Evolutionary conservation across 164 flowering plant genomes (phyloP), one percentile per base, ranked within the genome.

Genomic region (Chimonanthus salicifolius): DNA sequence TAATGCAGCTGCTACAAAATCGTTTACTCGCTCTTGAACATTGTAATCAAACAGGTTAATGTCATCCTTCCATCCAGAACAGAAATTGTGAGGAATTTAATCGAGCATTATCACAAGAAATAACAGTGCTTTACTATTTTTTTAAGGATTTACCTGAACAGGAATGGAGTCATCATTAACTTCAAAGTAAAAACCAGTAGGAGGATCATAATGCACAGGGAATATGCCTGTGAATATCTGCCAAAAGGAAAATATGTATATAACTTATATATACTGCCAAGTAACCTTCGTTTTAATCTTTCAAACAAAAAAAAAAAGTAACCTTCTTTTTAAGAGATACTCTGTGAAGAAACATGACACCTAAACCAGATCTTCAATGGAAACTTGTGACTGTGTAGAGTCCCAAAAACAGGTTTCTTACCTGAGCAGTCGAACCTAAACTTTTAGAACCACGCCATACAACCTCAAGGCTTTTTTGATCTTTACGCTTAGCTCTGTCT

Each of bases 21-120:
- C 94, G 75, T 95, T 72, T 63, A 95, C 98, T 69, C 98, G 83
- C 76, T 92, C 96, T 83, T 90, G 84, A 69, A 95, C 98, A 85
- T 93, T 95, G 81, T 95, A 95, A 80, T 95, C 99, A 85, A 88
- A 94, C 74, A 92, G 81, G 58, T 81, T 74, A 67, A 77, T 69
- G 73, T 94, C 92, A 74, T 80, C 85, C 85, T 83, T 71, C 77
- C 75, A 73, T 63, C 71, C 44, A 64, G 49, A 74, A 16, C 50
- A 20, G 18, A 69, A 50, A 70, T 51, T 54, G 60, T 54, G 15
- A 54, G 60, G 73, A 0, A 51, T 44, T 33, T 62, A 74, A 47
- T 58, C 16, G 15, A 65, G 20, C 44, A 10, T 62, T 44, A 13
- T 33, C 11, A 4, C 44, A 43, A 65, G 43, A 43, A 33, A 11